Base-by-base conservation (phyloP, 169 alveolate species). In the Sarcocystis neurona region DNA sequence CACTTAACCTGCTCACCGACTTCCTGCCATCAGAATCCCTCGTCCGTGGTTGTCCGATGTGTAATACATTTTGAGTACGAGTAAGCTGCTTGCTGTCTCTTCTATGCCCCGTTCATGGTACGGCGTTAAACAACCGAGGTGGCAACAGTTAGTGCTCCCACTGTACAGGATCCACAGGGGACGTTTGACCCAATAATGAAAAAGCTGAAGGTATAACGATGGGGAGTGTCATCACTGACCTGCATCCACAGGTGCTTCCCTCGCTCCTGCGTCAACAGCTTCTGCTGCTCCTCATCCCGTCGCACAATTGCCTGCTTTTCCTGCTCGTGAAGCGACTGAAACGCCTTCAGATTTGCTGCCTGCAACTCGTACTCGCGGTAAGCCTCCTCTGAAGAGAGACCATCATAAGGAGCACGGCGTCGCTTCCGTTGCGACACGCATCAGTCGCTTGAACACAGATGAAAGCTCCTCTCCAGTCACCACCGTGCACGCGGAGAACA, bases 221-320 rank as follows among this genome's bases (percentile, higher is more conserved):
- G 66, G 23, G 23, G 66, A 53, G n/a, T n/a, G 66, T 15, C 23
- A 53, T 12, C 23, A 6, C 41, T 10, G 34, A 72, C 82, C 82
- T 72, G 82, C 82, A 72, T 37, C 82, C 82, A 72, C 82, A 72
- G 53, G 34, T 72, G 82, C 53, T 72, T 72, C 18, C 41, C 82
- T 39, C 82, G 6, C 27, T 72, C 82, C 6, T 30, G 6, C 6
- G 41, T 8, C 58, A 72, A 47, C 82, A 72, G 27, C 2, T 48
- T 53, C 82, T 72, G 58, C 82, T 72, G 82, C n/a, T 72, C 82
- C 41, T 6, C 48, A 10, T 72, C 41, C 53, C 82, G 39, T 39
- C 41, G 34, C 47, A 39, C 82, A 12, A 72, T 72, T 32, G 82
- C 82, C 6, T n/a, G 37, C 6, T 39, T 30, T 32, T 72, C 82